These are phyloP conservation scores for Ambrosiella beaveri DNA, from an alignment of 2,329 filamentous ascomycete genomes.

Conservation along the genomic window DNA sequence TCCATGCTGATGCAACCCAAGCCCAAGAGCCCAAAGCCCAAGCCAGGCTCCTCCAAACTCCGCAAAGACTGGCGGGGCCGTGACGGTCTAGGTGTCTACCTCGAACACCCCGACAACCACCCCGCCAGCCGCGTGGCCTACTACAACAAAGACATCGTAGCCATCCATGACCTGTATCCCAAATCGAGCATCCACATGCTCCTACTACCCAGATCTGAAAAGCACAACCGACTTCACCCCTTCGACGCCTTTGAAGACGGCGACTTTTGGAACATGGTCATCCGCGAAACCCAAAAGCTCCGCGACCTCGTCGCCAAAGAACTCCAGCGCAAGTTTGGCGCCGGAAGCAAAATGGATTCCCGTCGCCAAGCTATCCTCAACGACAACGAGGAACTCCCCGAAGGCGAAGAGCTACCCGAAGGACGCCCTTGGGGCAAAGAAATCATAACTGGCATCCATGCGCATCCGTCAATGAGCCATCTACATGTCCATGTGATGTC, in stretches of 20 bases:
- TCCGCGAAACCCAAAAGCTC: slow-evolving; percentile 42
- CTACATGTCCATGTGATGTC: slow-evolving; percentile 80
- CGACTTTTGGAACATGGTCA: slow-evolving; percentile 49
- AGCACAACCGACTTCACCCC: slow-evolving; percentile 49
- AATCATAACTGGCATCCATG: slow-evolving; percentile 65
- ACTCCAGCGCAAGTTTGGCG: slow-evolving; percentile 51
- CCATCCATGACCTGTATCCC: slow-evolving; percentile 69
- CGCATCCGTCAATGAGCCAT: slow-evolving; percentile 79
- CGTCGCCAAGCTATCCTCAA: slow-evolving; percentile 50
- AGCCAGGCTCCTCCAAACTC: background rate
- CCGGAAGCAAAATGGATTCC: slow-evolving; percentile 43
- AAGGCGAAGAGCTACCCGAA: slow-evolving; percentile 35
- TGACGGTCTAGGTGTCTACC: slow-evolving; percentile 50
- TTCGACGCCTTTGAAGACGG: slow-evolving; percentile 58
- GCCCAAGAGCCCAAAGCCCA: background rate
- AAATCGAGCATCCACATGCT: slow-evolving; percentile 76
- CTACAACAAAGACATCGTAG: slow-evolving; percentile 50
- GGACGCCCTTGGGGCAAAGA: slow-evolving; percentile 68
- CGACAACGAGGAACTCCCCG: slow-evolving; percentile 29
- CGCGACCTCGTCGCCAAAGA: slow-evolving; percentile 53
- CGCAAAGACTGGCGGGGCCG: slow-evolving; percentile 24
- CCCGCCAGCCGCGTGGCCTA: slow-evolving; percentile 46
- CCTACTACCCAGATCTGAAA: slow-evolving; percentile 57
- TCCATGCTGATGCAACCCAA: background rate
- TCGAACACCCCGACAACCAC: slow-evolving; percentile 43